Percentiles rank a stretch among this genome's conserved stretches.
These are phyloP conservation scores for Starmera pachycereana DNA, from an alignment of 805 yeast species.

Conservation along the genomic window DNA sequence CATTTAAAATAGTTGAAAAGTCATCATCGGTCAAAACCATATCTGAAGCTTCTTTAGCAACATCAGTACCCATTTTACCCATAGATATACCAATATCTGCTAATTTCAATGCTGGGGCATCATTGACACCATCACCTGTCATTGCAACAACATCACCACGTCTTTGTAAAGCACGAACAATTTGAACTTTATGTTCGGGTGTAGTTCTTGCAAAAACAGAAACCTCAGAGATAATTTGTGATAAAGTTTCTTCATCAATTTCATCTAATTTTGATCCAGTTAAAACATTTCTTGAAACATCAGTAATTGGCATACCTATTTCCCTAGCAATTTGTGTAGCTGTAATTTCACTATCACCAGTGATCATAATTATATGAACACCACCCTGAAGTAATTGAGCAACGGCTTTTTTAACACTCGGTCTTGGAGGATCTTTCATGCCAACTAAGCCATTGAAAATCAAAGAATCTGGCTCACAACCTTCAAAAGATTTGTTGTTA, in stretches of 20 bases:
- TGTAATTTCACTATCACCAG: constrained; percentile 88
- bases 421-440: constrained; percentile 97
- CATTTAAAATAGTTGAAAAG: constrained; percentile 84
- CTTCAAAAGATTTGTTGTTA: constrained; percentile 26
- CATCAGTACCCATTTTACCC: constrained; percentile 94
- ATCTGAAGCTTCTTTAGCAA: constrained; percentile 96
- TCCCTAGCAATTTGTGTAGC: constrained; percentile 79
- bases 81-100: constrained; percentile 95
- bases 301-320: constrained; percentile 77
- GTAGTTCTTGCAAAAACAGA: constrained; percentile 92
- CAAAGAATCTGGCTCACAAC: constrained; percentile 43
- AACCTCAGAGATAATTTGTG: constrained; percentile 70
- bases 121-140: constrained; percentile 99
- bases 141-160: constrained; percentile 95
- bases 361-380: constrained; percentile 96
- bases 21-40: constrained; percentile 97
- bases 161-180: constrained; percentile 80
- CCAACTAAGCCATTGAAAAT: constrained; percentile 82
- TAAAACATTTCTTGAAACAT: constrained; percentile 57
- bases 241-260: constrained; percentile 61
- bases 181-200: constrained; percentile 86
- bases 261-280: constrained; percentile 77
- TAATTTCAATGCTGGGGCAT: constrained; percentile 94
- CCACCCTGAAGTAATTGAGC: constrained; percentile 79
- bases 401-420: constrained; percentile 69